These are phyloP conservation scores for Solanum chilense DNA, from an alignment of 257 asterid genomes.

Conservation along the genomic window DNA sequence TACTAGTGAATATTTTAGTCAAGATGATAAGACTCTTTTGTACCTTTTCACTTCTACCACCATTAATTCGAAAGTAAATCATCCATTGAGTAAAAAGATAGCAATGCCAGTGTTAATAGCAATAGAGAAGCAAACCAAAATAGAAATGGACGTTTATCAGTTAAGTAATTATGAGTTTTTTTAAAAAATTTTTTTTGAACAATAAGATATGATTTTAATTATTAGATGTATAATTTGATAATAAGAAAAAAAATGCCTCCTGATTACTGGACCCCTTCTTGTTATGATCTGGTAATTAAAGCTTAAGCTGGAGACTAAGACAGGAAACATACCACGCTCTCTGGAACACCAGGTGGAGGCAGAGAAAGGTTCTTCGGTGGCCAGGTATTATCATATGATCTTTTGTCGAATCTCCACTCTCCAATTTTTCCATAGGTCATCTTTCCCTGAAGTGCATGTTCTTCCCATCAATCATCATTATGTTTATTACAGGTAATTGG, in stretches of 20 bases:
- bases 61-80: not conserved
- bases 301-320: not conserved
- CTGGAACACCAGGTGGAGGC: conserved; percentile 95
- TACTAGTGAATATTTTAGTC: not conserved
- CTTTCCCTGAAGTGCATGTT: conserved; percentile 42
- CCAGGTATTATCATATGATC: conserved; percentile 54
- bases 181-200: not conserved
- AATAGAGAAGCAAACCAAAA: not conserved
- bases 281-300: not conserved
- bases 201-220: not conserved
- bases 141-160: not conserved
- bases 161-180: not conserved
- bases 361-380: conserved; percentile 76
- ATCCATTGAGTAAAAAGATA: not conserved
- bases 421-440: conserved; percentile 86
- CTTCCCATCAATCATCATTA: not conserved
- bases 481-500: not conserved
- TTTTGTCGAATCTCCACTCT: conserved; percentile 96
- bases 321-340: conserved; percentile 64
- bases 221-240: not conserved
- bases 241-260: not conserved
- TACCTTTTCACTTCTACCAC: not conserved
- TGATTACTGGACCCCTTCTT: not conserved
- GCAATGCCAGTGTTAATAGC: not conserved
- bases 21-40: not conserved